These are phyloP conservation scores for Trametes cingulata DNA, from an alignment of 768 basidiomycete genomes.

Conservation along the genomic window DNA sequence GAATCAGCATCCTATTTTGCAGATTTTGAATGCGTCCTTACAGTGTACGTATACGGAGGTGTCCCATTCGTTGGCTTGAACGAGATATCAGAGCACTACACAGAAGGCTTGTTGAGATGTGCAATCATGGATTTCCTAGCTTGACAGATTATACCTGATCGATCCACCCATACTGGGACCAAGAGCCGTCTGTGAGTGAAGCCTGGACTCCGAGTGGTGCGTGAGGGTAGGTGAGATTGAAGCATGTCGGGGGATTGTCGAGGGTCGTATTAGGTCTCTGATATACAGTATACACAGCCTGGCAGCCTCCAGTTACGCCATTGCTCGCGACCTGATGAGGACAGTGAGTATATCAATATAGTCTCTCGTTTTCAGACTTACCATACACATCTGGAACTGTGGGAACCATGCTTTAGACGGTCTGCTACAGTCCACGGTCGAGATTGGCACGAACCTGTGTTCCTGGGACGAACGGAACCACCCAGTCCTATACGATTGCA, in stretches of 20 bases:
- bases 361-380: slow-evolving; percentile 25
- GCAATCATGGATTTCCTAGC: background rate
- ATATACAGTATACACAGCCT: slow-evolving; percentile 58
- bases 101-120: background rate
- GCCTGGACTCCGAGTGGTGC: slow-evolving; percentile 47
- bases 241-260: slow-evolving; percentile 43
- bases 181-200: slow-evolving; percentile 45
- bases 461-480: slow-evolving; percentile 58
- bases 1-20: background rate
- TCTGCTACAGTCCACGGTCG: background rate
- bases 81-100: slow-evolving; percentile 58
- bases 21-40: slow-evolving; percentile 28
- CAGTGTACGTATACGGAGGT: slow-evolving; percentile 59
- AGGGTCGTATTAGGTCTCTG: slow-evolving; percentile 36
- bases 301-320: slow-evolving; percentile 63
- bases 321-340: slow-evolving; percentile 51
- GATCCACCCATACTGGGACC: slow-evolving; percentile 62
- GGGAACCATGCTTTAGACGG: background rate
- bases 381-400: slow-evolving; percentile 72
- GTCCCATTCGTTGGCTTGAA: slow-evolving; percentile 57
- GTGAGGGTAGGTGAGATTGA: slow-evolving; percentile 49
- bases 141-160: slow-evolving; percentile 41
- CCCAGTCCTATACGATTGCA: slow-evolving; percentile 46
- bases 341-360: background rate
- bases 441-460: slow-evolving; percentile 43